Conservation (phyloP, 495 filamentous ascomycete species). For the Penicillium antarcticum region DNA sequence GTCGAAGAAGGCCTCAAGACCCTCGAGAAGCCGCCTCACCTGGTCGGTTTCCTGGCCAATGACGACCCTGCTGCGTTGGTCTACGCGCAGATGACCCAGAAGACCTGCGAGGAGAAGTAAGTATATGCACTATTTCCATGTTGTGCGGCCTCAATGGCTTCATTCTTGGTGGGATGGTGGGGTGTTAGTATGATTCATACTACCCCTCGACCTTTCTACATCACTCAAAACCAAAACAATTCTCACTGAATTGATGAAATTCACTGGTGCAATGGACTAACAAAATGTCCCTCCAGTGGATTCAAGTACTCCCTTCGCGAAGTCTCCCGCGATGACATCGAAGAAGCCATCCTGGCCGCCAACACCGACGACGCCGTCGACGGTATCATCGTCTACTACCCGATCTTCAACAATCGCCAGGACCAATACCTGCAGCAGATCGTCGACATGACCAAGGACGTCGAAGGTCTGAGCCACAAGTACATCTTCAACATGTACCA, state of each 20-base stretch:
- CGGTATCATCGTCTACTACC: slow-evolving; percentile 98
- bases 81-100: slow-evolving; percentile 96
- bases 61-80: slow-evolving; percentile 83
- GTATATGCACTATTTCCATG: slow-evolving; percentile 27
- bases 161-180: slow-evolving; percentile 10
- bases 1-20: slow-evolving; percentile 67
- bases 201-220: slow-evolving; percentile 14
- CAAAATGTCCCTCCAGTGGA: slow-evolving; percentile 53
- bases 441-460: slow-evolving; percentile 85
- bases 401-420: slow-evolving; percentile 84
- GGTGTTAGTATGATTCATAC: slow-evolving; percentile 23
- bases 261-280: too few relatives aligned
- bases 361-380: slow-evolving; percentile 76
- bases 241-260: slow-evolving; percentile 14
- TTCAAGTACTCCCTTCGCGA: slow-evolving; percentile 82
- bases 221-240: neutral
- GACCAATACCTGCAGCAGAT: slow-evolving; percentile 95
- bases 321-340: slow-evolving; percentile 80
- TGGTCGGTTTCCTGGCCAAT: slow-evolving; percentile 91
- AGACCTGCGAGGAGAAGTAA: slow-evolving; percentile 93
- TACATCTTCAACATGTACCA: slow-evolving; percentile 99
- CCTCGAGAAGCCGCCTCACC: slow-evolving; percentile 65
- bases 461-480: slow-evolving; percentile 88
- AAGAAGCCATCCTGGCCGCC: slow-evolving; percentile 78
- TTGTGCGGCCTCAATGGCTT: slow-evolving; percentile 13